Percentiles rank a stretch among this genome's conserved stretches.
Evolutionary conservation across 768 basidiomycete genomes (phyloP).

Genomic region (Trametopsis cervina): DNA sequence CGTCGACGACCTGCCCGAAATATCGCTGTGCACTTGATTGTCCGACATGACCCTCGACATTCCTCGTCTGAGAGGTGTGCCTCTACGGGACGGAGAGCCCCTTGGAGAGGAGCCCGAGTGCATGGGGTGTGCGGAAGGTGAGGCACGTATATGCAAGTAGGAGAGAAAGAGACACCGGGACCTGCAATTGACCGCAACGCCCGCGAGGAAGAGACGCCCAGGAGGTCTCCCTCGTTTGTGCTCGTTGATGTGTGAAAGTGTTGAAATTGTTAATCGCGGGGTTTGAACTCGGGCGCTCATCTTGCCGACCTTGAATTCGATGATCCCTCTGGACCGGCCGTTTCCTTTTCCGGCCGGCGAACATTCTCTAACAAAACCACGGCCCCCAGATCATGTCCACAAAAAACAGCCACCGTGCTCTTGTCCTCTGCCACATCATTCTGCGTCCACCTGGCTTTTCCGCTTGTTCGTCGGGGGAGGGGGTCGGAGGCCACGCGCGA

Average conservation of each 20-base stretch:
- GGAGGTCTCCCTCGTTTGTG: conserved; percentile 21
- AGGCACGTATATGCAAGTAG: conserved; percentile 7
- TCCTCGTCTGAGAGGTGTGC: conserved; percentile 48
- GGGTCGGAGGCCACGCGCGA: not conserved
- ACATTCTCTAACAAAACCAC: not conserved
- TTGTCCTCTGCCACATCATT: not conserved
- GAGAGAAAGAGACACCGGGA: conserved; percentile 10
- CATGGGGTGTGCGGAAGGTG: conserved; percentile 5
- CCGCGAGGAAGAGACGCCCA: conserved; percentile 27
- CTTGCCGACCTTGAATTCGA: conserved; percentile 9
- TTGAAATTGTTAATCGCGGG: conserved; percentile 9
- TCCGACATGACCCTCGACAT: conserved; percentile 49
- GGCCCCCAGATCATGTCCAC: not conserved
- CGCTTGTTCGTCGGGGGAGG: not conserved
- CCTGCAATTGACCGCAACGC: conserved; percentile 7
- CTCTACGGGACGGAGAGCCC: conserved; percentile 29
- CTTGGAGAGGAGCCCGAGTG: conserved; percentile 39
- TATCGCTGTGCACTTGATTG: conserved; percentile 37
- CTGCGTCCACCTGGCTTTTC: too few relatives aligned
- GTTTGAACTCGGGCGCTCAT: conserved; percentile 9
- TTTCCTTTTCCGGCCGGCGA: not conserved
- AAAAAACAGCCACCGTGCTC: not conserved
- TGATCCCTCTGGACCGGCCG: not conserved
- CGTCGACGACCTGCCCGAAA: conserved; percentile 38
- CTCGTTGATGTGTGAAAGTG: conserved; percentile 17